Evolutionary conservation across 495 filamentous ascomycete genomes (phyloP).

Genomic region (Neurospora hispaniola): DNA sequence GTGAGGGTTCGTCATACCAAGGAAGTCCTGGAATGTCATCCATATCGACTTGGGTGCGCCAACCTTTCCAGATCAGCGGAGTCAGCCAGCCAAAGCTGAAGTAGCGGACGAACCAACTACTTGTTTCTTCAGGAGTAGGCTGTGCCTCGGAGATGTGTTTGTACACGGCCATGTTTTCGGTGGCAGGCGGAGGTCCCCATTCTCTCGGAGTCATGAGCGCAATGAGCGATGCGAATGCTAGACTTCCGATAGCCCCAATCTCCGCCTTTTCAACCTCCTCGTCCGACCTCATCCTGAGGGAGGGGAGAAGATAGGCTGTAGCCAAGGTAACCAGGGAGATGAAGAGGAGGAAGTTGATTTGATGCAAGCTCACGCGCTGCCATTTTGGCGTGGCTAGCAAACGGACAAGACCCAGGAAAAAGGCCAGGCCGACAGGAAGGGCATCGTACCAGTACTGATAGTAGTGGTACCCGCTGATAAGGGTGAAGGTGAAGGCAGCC

Average conservation of each 20-base stretch:
- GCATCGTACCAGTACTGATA: conserved; percentile 20
- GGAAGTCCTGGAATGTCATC: conserved; percentile 38
- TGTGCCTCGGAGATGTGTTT: conserved; percentile 17
- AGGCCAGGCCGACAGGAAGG: conserved; percentile 19
- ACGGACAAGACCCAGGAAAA: conserved; percentile 26
- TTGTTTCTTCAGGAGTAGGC: conserved; percentile 37
- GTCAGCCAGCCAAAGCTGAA: conserved; percentile 40
- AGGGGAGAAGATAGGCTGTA: conserved; percentile 23
- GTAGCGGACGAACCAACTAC: conserved; percentile 37
- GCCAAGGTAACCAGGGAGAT: conserved; percentile 17
- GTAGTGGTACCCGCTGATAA: conserved; percentile 13
- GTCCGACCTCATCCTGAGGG: conserved; percentile 11
- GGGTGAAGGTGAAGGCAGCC: conserved; percentile 20
- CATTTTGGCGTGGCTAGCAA: conserved; percentile 23
- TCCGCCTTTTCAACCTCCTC: conserved; percentile 9
- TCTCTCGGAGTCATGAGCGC: conserved; percentile 26
- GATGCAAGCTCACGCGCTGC: conserved; percentile 28
- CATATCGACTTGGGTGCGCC: conserved; percentile 30
- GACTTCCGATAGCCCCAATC: conserved; percentile 15
- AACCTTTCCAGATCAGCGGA: conserved; percentile 34
- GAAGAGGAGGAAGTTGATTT: conserved; percentile 25
- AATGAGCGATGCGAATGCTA: conserved; percentile 21
- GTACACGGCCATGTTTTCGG: conserved; percentile 14
- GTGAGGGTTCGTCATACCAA: conserved; percentile 38
- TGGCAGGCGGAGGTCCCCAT: conserved; percentile 27